Evolutionary conservation across 371 early-diverging fungal genomes (phyloP), one percentile per base, ranked within the genome.

Genomic region (Rhizomucor miehei): DNA sequence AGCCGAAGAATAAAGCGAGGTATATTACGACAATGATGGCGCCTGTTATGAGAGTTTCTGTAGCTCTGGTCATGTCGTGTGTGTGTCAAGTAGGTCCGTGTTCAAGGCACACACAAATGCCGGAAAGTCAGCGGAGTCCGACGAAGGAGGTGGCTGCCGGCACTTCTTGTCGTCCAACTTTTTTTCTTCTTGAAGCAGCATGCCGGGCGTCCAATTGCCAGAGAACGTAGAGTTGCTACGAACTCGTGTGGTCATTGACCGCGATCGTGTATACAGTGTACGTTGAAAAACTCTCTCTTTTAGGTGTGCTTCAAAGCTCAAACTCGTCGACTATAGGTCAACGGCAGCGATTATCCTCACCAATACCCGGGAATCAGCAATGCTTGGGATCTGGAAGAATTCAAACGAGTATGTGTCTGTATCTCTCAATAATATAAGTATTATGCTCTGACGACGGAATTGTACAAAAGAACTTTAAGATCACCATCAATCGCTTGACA

Each of bases 401-500:
- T 87, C 69, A 84, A 80, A 59, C 74, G 83, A 69, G 86, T 84
- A 79, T 45, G 50, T 24, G 8, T 23, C 11, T 38, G 17, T 9
- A 25, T 29, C 16, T 25, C 16, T 25, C 35, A 1, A 38, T 9
- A 38, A 14, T 10, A 9, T 38, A 38, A 38, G 38, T 10, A 38
- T 11, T 0, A 24, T 21, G 14, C 3, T 39, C 40, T 51, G 13
- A 51, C 51, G 16, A 23, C 39, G 12, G 38, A 9, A 16, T n/a
- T 44, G 10, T 10, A 8, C 13, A n/a, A 36, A 57, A 89, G 86
- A 84, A 79, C 52, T 77, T 88, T 55, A 70, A 82, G 61, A 66
- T 90, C 58, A 87, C 84, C 62, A 82, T 92, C 60, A 75, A 81
- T 46, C 75, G 80, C 23, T 56, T 88, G 37, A 85, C 89, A 38